Evolutionary conservation across 495 filamentous ascomycete species (phyloP), one percentile per base, ranked within the genome.

Genomic region (Talaromyces borbonicus): DNA sequence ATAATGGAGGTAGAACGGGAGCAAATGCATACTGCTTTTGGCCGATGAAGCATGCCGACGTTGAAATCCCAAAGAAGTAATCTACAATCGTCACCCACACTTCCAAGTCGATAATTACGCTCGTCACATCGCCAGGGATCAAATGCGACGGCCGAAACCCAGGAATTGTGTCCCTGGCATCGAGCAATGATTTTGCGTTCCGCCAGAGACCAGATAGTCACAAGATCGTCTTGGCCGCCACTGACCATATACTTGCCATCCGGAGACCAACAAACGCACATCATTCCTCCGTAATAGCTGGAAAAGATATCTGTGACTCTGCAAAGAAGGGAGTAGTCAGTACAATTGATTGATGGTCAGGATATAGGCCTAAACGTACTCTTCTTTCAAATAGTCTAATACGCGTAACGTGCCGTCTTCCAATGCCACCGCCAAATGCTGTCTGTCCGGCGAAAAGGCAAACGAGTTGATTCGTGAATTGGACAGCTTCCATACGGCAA

Each of bases 81-180:
- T 44, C 87, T 67, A 54, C 92, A 85, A 58, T 98, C 92, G 59
- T 95, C 89, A 4, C 93, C 93, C 12, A 97, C 93, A 52, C 85
- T 93, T 22, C 93, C 92, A 52, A 98, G 93, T 3, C 92, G 76
- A 56, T 98, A 98, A 49, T 87, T 96, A 49, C 82, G 75, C 52
- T 90, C 87, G 57, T 97, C 92, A 60, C 92, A 97, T 41, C 89
- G 76, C 92, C 92, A 97, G 0, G 87, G 86, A 59, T 98, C 92
- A 55, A 97, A 98, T 3, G 85, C 84, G 11, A 97, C 87, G 19
- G 83, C 78, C 1, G 87, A 89, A 0, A 98, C 90, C 90, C 90
- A 98, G 27, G 85, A 93, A 49, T 90, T 83, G 63, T 98, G 92
- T 6, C 92, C 85, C 54, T 92, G 87, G 59, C 92, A 95, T 31